Conservation (phyloP, 2,329 filamentous ascomycete genomes). For the Thelonectria discophora region DNA sequence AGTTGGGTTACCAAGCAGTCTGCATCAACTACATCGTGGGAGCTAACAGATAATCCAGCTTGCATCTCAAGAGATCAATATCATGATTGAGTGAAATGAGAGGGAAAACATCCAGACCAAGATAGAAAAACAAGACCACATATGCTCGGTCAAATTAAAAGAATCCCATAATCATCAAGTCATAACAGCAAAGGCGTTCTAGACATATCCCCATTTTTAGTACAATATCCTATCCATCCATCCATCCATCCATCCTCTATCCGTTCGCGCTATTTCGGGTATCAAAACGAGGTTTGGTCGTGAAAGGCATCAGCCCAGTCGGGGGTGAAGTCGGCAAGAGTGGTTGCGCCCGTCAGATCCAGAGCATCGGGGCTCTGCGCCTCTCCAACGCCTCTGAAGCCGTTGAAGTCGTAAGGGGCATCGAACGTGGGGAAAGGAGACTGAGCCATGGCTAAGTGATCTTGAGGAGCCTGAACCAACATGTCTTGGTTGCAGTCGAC, state of each 20-base stretch:
- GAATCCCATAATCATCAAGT: slow-evolving; percentile 43
- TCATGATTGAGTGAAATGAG: neutral
- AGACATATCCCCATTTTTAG: slow-evolving; percentile 37
- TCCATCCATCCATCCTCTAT: slow-evolving; percentile 33
- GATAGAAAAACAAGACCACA: slow-evolving; percentile 20
- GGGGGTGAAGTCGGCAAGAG: slow-evolving; percentile 40
- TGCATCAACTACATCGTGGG: neutral
- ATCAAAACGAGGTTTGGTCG: slow-evolving; percentile 46
- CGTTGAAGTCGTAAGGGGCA: slow-evolving; percentile 51
- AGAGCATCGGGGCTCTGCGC: slow-evolving; percentile 40
- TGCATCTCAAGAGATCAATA: neutral
- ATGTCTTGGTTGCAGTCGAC: slow-evolving; percentile 42
- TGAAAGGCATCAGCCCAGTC: slow-evolving; percentile 47
- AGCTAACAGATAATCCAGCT: neutral
- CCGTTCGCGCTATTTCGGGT: slow-evolving; percentile 30
- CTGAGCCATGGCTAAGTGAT: slow-evolving; percentile 43
- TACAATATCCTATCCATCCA: slow-evolving; percentile 31
- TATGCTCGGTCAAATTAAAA: slow-evolving; percentile 11
- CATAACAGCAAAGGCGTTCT: slow-evolving; percentile 40
- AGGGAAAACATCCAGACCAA: slow-evolving; percentile 13
- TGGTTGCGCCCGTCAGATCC: slow-evolving; percentile 37
- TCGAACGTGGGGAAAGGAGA: slow-evolving; percentile 54
- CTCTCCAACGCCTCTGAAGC: slow-evolving; percentile 46
- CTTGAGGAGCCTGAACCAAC: slow-evolving; percentile 41
- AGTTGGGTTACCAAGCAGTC: neutral